Conservation (phyloP, 805 yeast species). For the Candida sanyiensis region DNA sequence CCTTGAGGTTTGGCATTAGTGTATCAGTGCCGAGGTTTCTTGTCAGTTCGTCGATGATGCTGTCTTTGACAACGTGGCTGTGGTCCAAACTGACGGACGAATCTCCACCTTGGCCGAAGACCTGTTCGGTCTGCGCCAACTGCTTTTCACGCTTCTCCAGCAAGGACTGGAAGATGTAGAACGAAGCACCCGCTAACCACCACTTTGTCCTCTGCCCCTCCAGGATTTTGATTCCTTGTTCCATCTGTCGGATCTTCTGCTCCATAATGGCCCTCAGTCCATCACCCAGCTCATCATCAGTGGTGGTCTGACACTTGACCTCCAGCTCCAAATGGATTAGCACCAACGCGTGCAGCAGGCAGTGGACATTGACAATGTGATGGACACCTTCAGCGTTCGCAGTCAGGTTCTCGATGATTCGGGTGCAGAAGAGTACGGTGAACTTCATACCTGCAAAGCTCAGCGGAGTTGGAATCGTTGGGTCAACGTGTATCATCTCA, state of each 20-base stretch:
- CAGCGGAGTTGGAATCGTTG: slow-evolving; percentile 3
- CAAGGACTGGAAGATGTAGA: slow-evolving; percentile 3
- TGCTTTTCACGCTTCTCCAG: slow-evolving; percentile 1
- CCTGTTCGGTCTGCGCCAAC: neutral
- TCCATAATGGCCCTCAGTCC: neutral
- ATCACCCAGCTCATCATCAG: neutral
- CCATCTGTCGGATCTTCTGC: slow-evolving; percentile 1
- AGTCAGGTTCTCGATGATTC: neutral
- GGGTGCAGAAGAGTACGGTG: slow-evolving; percentile 2
- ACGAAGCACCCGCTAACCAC: slow-evolving; percentile 13
- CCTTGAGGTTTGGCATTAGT: neutral
- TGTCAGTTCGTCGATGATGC: slow-evolving; percentile 1
- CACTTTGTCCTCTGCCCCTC: slow-evolving; percentile 2
- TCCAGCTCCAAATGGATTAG: slow-evolving; percentile 10
- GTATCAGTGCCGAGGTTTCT: neutral
- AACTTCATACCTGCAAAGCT: slow-evolving; percentile 10
- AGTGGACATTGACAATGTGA: slow-evolving; percentile 9
- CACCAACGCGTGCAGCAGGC: slow-evolving; percentile 8
- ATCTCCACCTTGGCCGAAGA: neutral
- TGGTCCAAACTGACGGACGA: too few relatives aligned
- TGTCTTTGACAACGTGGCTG: too few relatives aligned
- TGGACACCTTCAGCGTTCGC: slow-evolving; percentile 1
- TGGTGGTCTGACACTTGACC: slow-evolving; percentile 4
- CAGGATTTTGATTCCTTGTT: slow-evolving; percentile 5
- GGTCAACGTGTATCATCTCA: neutral